Percentiles rank a stretch among this genome's conserved stretches.
Evolutionary conservation across 352 stramenopile species (phyloP).

Genomic region (Globisporangium rhizosaccharum): DNA sequence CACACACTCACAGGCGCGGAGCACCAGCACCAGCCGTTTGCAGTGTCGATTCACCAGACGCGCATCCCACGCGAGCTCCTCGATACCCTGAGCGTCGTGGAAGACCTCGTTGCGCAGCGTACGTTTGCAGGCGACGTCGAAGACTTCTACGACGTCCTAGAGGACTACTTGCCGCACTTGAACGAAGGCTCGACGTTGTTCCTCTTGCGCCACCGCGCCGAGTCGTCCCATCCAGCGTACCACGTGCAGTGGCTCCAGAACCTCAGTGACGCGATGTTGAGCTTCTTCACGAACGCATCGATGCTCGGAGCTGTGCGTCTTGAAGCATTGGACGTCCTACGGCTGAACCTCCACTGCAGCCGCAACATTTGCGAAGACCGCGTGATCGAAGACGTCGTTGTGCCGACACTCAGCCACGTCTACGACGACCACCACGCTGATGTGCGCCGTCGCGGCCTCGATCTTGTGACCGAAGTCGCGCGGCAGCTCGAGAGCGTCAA

Average conservation of each 20-base stretch:
- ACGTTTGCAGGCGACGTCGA: constrained; percentile 64
- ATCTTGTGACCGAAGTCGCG: constrained; percentile 63
- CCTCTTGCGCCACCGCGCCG: constrained; percentile 57
- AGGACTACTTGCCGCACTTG: constrained; percentile 66
- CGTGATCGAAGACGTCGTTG: constrained; percentile 79
- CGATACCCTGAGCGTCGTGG: constrained; percentile 67
- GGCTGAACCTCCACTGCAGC: constrained; percentile 68
- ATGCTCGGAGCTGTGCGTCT: constrained; percentile 49
- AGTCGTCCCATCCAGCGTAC: constrained; percentile 57
- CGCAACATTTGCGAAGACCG: constrained; percentile 80
- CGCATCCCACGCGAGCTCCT: constrained; percentile 73
- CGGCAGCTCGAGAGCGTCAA: constrained; percentile 74
- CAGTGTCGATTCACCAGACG: constrained; percentile 58
- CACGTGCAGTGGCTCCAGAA: constrained; percentile 61
- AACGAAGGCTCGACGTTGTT: constrained; percentile 51
- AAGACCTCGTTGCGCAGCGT: constrained; percentile 56
- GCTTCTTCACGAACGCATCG: constrained; percentile 54
- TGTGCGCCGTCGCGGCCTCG: constrained; percentile 52
- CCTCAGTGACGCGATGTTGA: constrained; percentile 44
- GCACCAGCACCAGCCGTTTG: constrained; percentile 21
- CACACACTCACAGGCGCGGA: constrained; percentile 1
- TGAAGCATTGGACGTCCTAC: constrained; percentile 63
- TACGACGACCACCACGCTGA: constrained; percentile 64
- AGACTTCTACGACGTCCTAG: constrained; percentile 70
- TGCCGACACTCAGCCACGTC: constrained; percentile 57